Evolutionary conservation across 257 asterid genomes (phyloP), one percentile per base, ranked within the genome.

Genomic region (Oldenlandia corymbosa): DNA sequence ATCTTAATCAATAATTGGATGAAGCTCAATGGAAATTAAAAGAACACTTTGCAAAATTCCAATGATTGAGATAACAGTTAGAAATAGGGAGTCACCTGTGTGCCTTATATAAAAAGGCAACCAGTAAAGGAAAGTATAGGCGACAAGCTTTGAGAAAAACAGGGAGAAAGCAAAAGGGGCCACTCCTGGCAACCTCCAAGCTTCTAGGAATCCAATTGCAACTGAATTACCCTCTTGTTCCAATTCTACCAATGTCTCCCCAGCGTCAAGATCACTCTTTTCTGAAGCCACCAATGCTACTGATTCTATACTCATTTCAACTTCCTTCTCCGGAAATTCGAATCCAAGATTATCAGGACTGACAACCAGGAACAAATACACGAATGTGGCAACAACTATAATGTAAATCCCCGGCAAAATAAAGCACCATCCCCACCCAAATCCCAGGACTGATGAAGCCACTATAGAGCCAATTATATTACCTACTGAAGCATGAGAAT

Each of bases 361-460:
- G 65, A 78, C 95, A 48, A 82, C 84, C 61, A 92, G 95, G 72
- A 92, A 92, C 50, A 81, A 67, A 78, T 73, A 85, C 27, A 89
- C 59, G 18, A 79, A 59, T 47, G 56, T 71, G 3, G 95, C 86
- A 47, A 72, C 69, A 28, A 83, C 2, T 70, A 89, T 47, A 42
- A 89, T 69, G 61, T 83, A 79, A 34, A 75, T 48, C 30, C 98
- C 97, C 5, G 99, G 99, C 55, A 89, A 71, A 27, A 92, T 71
- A 67, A 92, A 92, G 18, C 96, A 85, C 99, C 99, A 92, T 16
- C 99, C 99, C 97, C 99, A 93, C 14, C 99, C 99, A 12, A 68
- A 82, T 6, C 87, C 86, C 78, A 93, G 69, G 57, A 79, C 86
- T 23, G 95, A 82, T 3, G 99, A 89, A 64, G 99, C 99, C 20